Evolutionary conservation across 192 early-diverging fungal species (phyloP), one percentile per base, ranked within the genome.

Genomic region (Thamnidium elegans): DNA sequence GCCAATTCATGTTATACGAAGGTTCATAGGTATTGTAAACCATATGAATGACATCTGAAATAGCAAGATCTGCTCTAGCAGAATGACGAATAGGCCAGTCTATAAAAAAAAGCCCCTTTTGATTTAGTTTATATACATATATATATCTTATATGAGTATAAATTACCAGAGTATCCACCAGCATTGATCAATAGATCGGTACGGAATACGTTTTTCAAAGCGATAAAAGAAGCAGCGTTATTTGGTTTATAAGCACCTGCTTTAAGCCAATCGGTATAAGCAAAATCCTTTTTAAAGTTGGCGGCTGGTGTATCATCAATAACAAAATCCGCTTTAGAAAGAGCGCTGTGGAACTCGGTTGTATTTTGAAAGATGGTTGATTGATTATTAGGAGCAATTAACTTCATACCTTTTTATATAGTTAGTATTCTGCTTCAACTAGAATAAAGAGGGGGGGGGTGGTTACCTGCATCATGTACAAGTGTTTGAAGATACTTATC

Each of bases 21-120:
- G 45, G 31, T 39, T 63, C 47, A 5, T 63, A 63, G 7, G 61
- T 63, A 39, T 48, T 48, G n/a, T 63, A 42, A 15, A 52, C 61
- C 61, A 63, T 63, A 50, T 62, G 61, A 17, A 51, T 63, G 4
- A 62, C 48, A 52, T 63, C 61, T 63, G 19, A 43, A 59, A 30
- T 6, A 11, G 17, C 61, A 39, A 62, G 61, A 19, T 62, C 61
- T 32, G 61, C 47, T 50, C 61, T 31, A 21, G 61, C 61, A 9
- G 61, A 11, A 44, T 47, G 48, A 50, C 47, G 9, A 20, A 36
- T 19, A 8, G 14, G 26, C 61, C 61, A 62, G 50, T 63, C 48
- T 63, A 20, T 19, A 45, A 23, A 30, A 10, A 31, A 46, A 7
- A n/a, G n/a, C 26, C 26, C 26, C 26, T 2, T 30, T 9, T 46